These are phyloP conservation scores for Podaxis carcinomalis DNA, from an alignment of 768 basidiomycete genomes.

Conservation along the genomic window DNA sequence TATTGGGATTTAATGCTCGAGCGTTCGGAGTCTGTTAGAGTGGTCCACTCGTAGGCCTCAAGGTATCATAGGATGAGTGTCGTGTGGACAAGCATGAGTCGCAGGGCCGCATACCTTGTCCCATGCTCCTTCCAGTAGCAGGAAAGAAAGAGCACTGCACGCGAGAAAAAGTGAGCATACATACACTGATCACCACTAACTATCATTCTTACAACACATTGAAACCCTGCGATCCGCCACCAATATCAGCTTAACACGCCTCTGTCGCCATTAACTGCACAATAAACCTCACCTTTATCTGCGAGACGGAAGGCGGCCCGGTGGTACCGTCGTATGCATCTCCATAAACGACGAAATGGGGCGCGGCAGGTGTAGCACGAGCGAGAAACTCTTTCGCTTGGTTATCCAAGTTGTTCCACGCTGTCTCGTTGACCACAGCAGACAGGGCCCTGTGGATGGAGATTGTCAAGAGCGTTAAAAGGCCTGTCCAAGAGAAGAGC, in stretches of 20 bases:
- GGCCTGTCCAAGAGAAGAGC: background rate
- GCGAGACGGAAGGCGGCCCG: conserved; percentile 44
- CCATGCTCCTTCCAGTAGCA: conserved; percentile 49
- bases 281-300: conserved; percentile 31
- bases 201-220: conserved; percentile 47
- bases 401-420: conserved; percentile 21
- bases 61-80: background rate
- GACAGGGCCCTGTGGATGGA: background rate
- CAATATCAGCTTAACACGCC: background rate
- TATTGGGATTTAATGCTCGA: conserved; percentile 48
- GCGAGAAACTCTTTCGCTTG: conserved; percentile 28
- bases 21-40: conserved; percentile 40
- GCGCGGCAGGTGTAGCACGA: conserved; percentile 39
- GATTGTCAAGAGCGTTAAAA: background rate
- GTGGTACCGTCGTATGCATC: conserved; percentile 40
- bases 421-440: background rate
- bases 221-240: conserved; percentile 38
- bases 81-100: background rate
- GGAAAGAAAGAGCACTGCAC: conserved; percentile 46
- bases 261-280: background rate
- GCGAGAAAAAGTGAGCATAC: background rate
- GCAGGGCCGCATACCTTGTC: conserved; percentile 37
- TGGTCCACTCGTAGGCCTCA: conserved; percentile 52
- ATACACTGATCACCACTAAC: background rate
- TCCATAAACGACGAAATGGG: conserved; percentile 45